Conservation (phyloP, 2,329 filamentous ascomycete genomes). For the Fusarium sterilihyphosum region DNA sequence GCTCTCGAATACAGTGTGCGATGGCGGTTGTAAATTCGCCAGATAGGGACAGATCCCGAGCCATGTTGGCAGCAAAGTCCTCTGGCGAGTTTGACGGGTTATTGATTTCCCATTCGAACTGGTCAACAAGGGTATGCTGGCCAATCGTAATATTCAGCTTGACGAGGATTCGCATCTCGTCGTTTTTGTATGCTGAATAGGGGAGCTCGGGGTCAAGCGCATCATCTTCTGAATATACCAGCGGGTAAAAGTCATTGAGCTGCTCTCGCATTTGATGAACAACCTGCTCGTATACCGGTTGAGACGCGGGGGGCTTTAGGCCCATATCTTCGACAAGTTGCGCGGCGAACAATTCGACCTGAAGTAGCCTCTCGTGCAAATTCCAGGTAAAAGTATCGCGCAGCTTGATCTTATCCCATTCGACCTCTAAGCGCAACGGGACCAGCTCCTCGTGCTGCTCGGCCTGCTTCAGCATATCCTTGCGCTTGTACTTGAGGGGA, state of each 20-base stretch:
- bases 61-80: slow-evolving; percentile 91
- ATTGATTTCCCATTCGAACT: slow-evolving; percentile 99
- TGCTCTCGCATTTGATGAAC: slow-evolving; percentile 84
- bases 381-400: slow-evolving; percentile 99
- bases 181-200: slow-evolving; percentile 96
- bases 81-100: slow-evolving; percentile 93
- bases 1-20: slow-evolving; percentile 96
- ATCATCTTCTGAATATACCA: slow-evolving; percentile 89
- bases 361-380: slow-evolving; percentile 86
- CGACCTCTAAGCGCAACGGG: slow-evolving; percentile 89
- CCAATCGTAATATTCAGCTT: slow-evolving; percentile 99
- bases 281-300: slow-evolving; percentile 70
- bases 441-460: slow-evolving; percentile 93
- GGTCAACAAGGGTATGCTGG: slow-evolving; percentile 90
- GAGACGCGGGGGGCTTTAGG: slow-evolving; percentile 74
- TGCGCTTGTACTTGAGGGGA: slow-evolving; percentile 77
- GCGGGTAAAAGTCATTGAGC: slow-evolving; percentile 91
- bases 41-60: slow-evolving; percentile 86
- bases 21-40: slow-evolving; percentile 98
- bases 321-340: slow-evolving; percentile 94
- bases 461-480: slow-evolving; percentile 85
- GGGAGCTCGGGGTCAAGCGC: slow-evolving; percentile 88
- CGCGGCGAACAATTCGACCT: slow-evolving; percentile 83
- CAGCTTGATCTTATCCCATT: slow-evolving; percentile 94
- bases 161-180: slow-evolving; percentile 96